Evolutionary conservation across 768 basidiomycete species (phyloP).

Genomic region (Amylocystis lapponica): DNA sequence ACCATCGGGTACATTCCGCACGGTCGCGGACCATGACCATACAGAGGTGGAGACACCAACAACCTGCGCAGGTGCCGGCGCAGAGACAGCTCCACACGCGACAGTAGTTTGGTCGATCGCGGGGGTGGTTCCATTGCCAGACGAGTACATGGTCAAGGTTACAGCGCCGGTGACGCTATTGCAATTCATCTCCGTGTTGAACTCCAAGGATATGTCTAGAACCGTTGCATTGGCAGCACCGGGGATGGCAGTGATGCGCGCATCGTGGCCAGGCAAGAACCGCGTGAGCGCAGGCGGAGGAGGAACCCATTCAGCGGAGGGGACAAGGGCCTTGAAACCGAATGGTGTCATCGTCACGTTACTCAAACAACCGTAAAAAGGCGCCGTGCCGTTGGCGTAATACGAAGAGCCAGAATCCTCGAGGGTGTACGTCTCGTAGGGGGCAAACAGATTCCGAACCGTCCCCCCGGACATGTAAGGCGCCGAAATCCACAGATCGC

Average conservation of each 20-base stretch:
- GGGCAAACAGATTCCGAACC: conserved; percentile 74
- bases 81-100: conserved; percentile 42
- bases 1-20: conserved; percentile 76
- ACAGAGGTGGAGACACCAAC: conserved; percentile 49
- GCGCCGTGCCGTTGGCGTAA: conserved; percentile 49
- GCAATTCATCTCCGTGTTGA: conserved; percentile 75
- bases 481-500: conserved; percentile 66
- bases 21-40: conserved; percentile 72
- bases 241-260: conserved; percentile 48
- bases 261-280: conserved; percentile 85
- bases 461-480: conserved; percentile 58
- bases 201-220: conserved; percentile 70
- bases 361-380: conserved; percentile 71
- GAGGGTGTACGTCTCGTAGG: conserved; percentile 76
- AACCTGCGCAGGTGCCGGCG: conserved; percentile 44
- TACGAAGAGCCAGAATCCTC: conserved; percentile 60
- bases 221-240: conserved; percentile 48
- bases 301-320: conserved; percentile 55
- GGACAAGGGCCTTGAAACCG: conserved; percentile 81
- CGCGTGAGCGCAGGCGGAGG: conserved; percentile 71
- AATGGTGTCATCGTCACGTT: conserved; percentile 63
- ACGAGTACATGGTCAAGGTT: conserved; percentile 63
- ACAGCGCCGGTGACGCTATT: conserved; percentile 56
- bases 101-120: conserved; percentile 39
- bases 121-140: conserved; percentile 53